These are phyloP conservation scores for Chalciporus sp. DNA, from an alignment of 1,284 basidiomycete species.

Conservation along the genomic window DNA sequence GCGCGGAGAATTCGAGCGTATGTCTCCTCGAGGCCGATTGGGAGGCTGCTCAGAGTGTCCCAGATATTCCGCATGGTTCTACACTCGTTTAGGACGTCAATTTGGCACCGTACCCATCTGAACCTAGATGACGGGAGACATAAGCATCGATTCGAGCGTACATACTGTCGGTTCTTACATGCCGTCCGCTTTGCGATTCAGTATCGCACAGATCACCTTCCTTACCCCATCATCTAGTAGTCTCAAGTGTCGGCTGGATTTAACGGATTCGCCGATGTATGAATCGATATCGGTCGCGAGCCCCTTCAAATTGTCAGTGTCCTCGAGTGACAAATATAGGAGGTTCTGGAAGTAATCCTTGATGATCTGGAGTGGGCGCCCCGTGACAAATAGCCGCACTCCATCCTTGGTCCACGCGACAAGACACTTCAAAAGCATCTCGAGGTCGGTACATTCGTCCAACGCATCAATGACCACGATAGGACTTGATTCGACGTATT, in stretches of 20 bases:
- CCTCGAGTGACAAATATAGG: neutral
- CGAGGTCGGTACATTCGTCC: conserved; percentile 5
- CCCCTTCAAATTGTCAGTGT: neutral
- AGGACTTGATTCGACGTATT: neutral
- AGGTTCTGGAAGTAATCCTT: neutral
- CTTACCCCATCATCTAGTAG: neutral
- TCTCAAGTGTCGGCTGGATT: neutral
- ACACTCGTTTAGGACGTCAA: conserved; percentile 7
- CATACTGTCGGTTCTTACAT: neutral
- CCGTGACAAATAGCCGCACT: neutral
- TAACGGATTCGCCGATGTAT: neutral
- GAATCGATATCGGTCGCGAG: neutral
- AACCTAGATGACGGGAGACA: conserved; percentile 7
- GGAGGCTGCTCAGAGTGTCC: conserved; percentile 7
- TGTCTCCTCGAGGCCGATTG: conserved; percentile 15
- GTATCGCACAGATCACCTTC: neutral
- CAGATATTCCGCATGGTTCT: neutral
- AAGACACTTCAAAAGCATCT: neutral
- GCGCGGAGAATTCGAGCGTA: conserved; percentile 15
- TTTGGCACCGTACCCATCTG: conserved; percentile 18
- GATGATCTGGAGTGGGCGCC: neutral
- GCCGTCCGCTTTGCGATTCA: neutral
- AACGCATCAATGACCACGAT: conserved; percentile 6
- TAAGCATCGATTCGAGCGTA: neutral
- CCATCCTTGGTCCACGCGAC: neutral